phyloP scores from a whole-genome alignment of 345 rosid genomes.

The Physaria fendleri region DNA sequence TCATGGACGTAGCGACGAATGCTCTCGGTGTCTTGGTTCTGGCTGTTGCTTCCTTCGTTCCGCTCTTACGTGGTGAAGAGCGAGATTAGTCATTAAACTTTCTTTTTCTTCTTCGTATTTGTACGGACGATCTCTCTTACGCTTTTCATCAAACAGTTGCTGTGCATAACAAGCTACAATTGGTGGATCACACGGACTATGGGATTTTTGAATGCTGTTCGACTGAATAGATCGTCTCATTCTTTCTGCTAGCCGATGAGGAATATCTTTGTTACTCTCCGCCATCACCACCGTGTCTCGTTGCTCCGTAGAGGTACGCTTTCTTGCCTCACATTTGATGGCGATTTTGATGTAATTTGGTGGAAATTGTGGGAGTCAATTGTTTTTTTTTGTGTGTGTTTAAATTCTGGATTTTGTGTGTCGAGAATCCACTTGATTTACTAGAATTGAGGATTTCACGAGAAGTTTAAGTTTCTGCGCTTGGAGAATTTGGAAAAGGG shows the following conservation, averaged over 20 bases:
- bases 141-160: constrained; percentile 44
- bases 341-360: not conserved
- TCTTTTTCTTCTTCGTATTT: not conserved
- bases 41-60: not conserved
- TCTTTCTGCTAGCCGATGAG: constrained; percentile 44
- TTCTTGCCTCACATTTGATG: not conserved
- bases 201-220: constrained; percentile 4
- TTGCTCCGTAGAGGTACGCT: constrained; percentile 32
- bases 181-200: constrained; percentile 7
- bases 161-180: constrained; percentile 3
- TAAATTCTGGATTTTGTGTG: not conserved
- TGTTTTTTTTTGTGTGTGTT: not conserved
- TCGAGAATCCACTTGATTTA: constrained; percentile 2
- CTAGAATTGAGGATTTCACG: not conserved
- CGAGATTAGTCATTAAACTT: not conserved
- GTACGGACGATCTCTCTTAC: constrained; percentile 21
- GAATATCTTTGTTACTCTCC: constrained; percentile 47
- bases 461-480: not conserved
- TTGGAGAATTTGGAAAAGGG: not conserved
- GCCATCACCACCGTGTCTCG: constrained; percentile 43
- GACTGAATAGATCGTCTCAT: constrained; percentile 15
- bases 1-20: constrained; percentile 17
- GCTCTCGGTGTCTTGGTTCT: not conserved
- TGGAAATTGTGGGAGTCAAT: not conserved
- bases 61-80: constrained; percentile 18